Base-by-base conservation (phyloP, 345 rosid species). In the Sisymbrium irio region DNA sequence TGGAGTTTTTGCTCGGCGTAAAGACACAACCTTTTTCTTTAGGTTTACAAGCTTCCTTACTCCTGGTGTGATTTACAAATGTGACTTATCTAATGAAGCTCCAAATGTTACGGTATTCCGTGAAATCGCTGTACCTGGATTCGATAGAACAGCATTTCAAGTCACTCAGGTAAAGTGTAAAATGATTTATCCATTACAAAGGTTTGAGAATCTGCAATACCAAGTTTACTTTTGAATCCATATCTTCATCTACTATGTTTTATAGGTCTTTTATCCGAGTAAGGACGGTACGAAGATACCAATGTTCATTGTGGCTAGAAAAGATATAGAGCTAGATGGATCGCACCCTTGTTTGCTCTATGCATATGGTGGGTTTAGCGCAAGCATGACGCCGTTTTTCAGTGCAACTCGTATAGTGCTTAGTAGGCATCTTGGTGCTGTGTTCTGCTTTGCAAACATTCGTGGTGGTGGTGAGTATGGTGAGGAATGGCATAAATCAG, bases 401-500 rank as follows among this genome's bases (percentile, higher is more conserved):
- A 86, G 84, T 51, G 87, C 83, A n/a, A 74, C 80, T 39, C 96
- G 98, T 3, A 82, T 79, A 7, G 83, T 86, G 44, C 96, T 90
- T n/a, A 69, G 81, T 30, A 87, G 85, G 74, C 88, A 95, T 80
- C 81, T 95, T 39, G 98, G 97, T 70, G 87, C 77, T 60, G 88
- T 95, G 57, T 83, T 65, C 77, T 92, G 97, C 77, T 69, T 95
- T 67, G 97, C 96, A 60, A 95, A 87, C 73, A 84, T 92, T 15
- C 98, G 98, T 17, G 99, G 99, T 33, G 99, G 99, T 33, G 99
- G 98, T 64, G 99, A 92, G 79, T 92, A 95, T 55, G 99, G 98
- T 46, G 96, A 92, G 83, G 94, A 90, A 75, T 92, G 99, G 99
- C 97, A 95, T 69, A 87, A 90, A 78, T 88, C 91, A 32, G 99